A percentile compares a stretch with the other conserved stretches of the same genome.
Conservation (phyloP, 2,329 filamentous ascomycete genomes). For the Verruconis gallopava region DNA sequence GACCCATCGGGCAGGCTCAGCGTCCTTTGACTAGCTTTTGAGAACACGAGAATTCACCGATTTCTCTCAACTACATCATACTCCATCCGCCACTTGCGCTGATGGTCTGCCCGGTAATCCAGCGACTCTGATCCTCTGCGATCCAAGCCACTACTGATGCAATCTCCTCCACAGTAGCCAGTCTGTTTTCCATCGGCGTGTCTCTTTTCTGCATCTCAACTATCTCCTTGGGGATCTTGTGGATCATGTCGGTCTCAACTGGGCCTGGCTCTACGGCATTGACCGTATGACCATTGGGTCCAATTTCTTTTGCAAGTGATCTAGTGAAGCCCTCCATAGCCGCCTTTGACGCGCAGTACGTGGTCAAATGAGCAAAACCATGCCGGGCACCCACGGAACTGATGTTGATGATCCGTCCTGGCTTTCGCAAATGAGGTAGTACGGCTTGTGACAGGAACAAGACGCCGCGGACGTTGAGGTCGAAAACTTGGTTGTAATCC, state of each 20-base stretch:
- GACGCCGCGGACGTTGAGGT: conserved; percentile 44
- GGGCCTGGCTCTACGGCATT: conserved; percentile 49
- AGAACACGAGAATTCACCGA: too few relatives aligned
- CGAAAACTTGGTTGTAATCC: conserved; percentile 32
- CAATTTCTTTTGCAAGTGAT: conserved; percentile 46
- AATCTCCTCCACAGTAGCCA: conserved; percentile 42
- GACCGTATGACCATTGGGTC: conserved; percentile 43
- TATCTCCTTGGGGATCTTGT: conserved; percentile 37
- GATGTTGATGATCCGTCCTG: conserved; percentile 46
- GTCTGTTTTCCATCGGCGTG: conserved; percentile 39
- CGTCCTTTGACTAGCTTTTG: too few relatives aligned
- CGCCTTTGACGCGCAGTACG: conserved; percentile 46
- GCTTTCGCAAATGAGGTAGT: conserved; percentile 35
- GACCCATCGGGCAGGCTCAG: too few relatives aligned
- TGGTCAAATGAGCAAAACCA: conserved; percentile 32
- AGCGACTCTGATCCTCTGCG: conserved; percentile 35
- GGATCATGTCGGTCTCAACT: conserved; percentile 45
- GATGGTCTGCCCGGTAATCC: conserved; percentile 44
- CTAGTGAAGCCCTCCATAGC: conserved; percentile 48
- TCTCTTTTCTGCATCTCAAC: conserved; percentile 36
- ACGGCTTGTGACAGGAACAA: conserved; percentile 42
- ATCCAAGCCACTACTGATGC: conserved; percentile 44
- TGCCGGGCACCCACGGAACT: conserved; percentile 39
- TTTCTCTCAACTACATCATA: too few relatives aligned
- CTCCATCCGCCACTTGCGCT: conserved; percentile 38